Conservation (phyloP, 371 early-diverging fungal species). For the Haplosporangium sp. region DNA sequence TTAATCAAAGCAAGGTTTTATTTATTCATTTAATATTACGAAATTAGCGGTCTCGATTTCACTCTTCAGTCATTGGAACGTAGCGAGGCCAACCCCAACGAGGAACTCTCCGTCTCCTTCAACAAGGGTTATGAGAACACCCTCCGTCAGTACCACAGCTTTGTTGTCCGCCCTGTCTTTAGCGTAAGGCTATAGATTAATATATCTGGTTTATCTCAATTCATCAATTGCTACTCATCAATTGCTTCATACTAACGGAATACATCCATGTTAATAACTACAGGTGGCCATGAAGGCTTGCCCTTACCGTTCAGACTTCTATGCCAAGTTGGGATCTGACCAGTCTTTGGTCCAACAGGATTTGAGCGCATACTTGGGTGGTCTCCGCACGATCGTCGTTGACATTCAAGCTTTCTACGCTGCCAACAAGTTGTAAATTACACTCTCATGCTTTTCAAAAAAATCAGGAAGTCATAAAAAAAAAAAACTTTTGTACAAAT, state of each 20-base stretch:
- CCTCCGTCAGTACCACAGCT: slow-evolving; percentile 82
- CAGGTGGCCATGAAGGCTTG: slow-evolving; percentile 95
- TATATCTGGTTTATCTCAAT: no score
- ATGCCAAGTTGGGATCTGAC: slow-evolving; percentile 82
- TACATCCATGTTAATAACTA: not conserved
- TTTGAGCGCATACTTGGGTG: slow-evolving; percentile 78
- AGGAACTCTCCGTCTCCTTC: slow-evolving; percentile 88
- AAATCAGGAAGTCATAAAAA: no score
- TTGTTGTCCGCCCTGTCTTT: slow-evolving; percentile 88
- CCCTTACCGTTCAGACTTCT: slow-evolving; percentile 91
- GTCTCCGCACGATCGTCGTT: slow-evolving; percentile 74
- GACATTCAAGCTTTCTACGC: slow-evolving; percentile 58
- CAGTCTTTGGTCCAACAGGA: slow-evolving; percentile 63
- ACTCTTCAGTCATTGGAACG: slow-evolving; percentile 83
- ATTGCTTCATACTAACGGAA: not conserved
- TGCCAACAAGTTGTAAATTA: slow-evolving; percentile 18
- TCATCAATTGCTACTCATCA: not conserved
- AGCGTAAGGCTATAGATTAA: slow-evolving; percentile 57
- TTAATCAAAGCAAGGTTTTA: not conserved
- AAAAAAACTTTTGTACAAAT: not conserved
- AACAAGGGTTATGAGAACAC: slow-evolving; percentile 85
- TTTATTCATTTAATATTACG: not conserved
- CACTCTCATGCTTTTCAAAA: no score
- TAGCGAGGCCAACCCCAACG: slow-evolving; percentile 73
- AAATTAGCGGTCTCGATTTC: slow-evolving; percentile 86